Base-by-base conservation (phyloP, 345 rosid species). In the Eucalyptus albens region DNA sequence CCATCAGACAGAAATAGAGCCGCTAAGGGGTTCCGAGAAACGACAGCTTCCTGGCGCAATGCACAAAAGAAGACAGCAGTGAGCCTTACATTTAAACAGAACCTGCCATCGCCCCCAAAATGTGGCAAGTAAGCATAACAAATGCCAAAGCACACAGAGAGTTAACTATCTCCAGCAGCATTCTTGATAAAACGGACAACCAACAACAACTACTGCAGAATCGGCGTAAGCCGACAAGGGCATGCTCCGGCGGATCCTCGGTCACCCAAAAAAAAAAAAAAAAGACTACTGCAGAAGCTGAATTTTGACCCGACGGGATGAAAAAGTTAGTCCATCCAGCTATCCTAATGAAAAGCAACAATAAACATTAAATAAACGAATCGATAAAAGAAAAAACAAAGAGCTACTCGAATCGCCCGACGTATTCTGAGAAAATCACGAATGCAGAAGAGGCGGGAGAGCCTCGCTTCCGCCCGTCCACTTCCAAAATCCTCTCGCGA, bases 1-100 rank as follows among this genome's bases (percentile, higher is more conserved):
- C 99, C 99, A 93, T 96, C 94, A 31, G 94, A 91, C 13, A 92
- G 22, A 90, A 97, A 96, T 33, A 96, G 92, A 89, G 97, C 65
- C 2, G 98, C 95, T 47, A 97, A 93, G 40, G 93, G 97, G 92
- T 95, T 93, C 89, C 92, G 92, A 27, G 97, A 93, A 12, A 82
- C 87, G 37, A 88, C 90, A 40, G 91, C 89, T 88, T 92, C 95
- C 99, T 96, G 94, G 77, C 21, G 19, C 15, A 27, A 67, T 27
- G 82, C 77, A 88, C 81, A 56, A 91, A 87, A 92, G 83, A 40
- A 77, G 29, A 77, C 42, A 19, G 42, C 83, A 37, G 83, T 37
- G 83, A 77, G 83, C 83, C 24, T 0, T 40, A 37, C 24, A 40
- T 37, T 37, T 22, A 77, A 40, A 77, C 47, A 77, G 47, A 77